Evolutionary conservation across 805 yeast species (phyloP).

Genomic region (Candida chauliodis): DNA sequence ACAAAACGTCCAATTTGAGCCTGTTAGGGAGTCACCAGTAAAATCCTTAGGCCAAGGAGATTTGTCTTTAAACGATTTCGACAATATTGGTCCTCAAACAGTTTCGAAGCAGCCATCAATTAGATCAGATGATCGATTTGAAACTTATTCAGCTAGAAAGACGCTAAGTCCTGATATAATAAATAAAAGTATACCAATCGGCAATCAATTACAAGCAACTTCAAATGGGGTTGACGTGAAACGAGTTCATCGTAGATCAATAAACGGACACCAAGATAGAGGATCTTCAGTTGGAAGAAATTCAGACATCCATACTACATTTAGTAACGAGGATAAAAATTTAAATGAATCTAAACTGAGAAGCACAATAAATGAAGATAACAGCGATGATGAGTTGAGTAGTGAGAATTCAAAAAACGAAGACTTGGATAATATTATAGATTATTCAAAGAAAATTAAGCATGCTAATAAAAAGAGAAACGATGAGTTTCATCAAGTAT

Average conservation of each 20-base stretch:
- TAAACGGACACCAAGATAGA: constrained; percentile 1
- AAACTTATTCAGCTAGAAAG: constrained; percentile 9
- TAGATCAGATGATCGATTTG: constrained; percentile 4
- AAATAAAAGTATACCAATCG: constrained; percentile 13
- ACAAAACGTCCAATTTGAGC: constrained; percentile 41
- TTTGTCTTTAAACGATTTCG: constrained; percentile 23
- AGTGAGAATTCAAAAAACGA: constrained; percentile 12
- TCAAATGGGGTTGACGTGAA: constrained; percentile 14
- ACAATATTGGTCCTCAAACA: constrained; percentile 5
- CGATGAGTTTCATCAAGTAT: constrained; percentile 56
- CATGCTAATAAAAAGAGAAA: constrained; percentile 51
- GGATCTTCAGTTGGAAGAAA: constrained; percentile 5
- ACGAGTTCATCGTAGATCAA: constrained; percentile 19
- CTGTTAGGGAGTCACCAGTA: constrained; percentile 44
- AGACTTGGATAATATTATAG: constrained; percentile 15
- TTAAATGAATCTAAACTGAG: constrained; percentile 5
- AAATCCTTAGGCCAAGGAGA: constrained; percentile 50
- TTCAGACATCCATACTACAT: constrained; percentile 2
- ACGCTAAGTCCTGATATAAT: constrained; percentile 18
- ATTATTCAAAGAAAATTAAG: constrained; percentile 17
- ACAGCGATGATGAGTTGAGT: constrained; percentile 11
- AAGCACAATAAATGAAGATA: constrained; percentile 4
- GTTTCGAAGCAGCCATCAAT: constrained; percentile 8
- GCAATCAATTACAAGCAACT: constrained; percentile 13
- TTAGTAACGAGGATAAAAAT: constrained; percentile 1